Conservation (phyloP, 192 early-diverging fungal genomes). For the Gamsiella multidivaricata region DNA sequence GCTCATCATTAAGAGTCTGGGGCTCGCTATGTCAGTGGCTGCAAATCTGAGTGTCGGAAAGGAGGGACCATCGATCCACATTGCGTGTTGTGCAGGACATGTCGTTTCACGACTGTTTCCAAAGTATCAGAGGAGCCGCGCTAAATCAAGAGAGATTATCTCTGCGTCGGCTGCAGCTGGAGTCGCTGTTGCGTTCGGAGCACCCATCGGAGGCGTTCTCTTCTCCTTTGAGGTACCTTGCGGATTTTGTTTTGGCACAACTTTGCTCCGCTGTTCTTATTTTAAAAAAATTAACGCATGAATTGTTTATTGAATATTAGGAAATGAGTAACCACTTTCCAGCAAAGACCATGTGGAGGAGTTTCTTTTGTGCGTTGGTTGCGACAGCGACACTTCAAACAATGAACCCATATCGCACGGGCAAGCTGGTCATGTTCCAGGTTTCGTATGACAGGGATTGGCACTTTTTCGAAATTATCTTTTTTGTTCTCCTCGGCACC, state of each 20-base stretch:
- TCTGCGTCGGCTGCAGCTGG: constrained; percentile 93
- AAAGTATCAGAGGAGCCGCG: constrained; percentile 80
- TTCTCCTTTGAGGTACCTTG: constrained; percentile 70
- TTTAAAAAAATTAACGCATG: not conserved
- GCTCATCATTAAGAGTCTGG: constrained; percentile 90
- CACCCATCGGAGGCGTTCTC: constrained; percentile 89
- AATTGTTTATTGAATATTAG: constrained; percentile 40
- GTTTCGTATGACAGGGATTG: constrained; percentile 92
- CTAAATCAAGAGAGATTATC: constrained; percentile 84
- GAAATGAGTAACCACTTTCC: constrained; percentile 97
- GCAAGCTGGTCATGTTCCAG: constrained; percentile 97
- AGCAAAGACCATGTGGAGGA: constrained; percentile 94
- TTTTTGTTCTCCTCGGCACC: constrained; percentile 81
- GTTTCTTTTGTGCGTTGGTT: constrained; percentile 97
- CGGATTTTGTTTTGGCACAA: too few relatives aligned
- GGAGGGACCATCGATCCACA: constrained; percentile 96
- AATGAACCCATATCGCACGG: constrained; percentile 95
- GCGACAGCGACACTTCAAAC: constrained; percentile 91
- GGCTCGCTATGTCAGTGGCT: constrained; percentile 87
- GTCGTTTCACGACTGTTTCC: constrained; percentile 81
- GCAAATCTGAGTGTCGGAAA: constrained; percentile 94
- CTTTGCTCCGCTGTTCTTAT: not conserved
- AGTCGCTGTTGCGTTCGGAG: constrained; percentile 97
- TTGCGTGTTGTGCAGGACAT: constrained; percentile 94
- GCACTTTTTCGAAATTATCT: constrained; percentile 92